Conservation (phyloP, 2,329 filamentous ascomycete genomes). For the Curvularia lunata region DNA sequence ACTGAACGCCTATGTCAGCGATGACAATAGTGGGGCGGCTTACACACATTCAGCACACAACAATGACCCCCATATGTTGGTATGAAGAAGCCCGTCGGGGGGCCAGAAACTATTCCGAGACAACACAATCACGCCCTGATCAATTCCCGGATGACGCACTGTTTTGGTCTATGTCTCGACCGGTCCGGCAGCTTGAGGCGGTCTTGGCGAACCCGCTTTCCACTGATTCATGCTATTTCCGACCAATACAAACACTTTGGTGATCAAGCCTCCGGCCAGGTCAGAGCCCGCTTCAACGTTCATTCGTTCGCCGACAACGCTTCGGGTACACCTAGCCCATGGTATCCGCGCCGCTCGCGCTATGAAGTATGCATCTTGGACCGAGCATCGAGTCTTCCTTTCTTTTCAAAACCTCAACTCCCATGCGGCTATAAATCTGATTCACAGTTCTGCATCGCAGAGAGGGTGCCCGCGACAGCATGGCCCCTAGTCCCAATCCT, state of each 20-base stretch:
- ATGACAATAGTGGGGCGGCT: not conserved
- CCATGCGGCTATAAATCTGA: conserved; percentile 9
- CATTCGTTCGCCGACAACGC: conserved; percentile 17
- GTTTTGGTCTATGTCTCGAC: not conserved
- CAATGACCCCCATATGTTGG: not conserved
- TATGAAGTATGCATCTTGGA: conserved; percentile 16
- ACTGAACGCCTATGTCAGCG: not conserved
- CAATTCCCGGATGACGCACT: conserved; percentile 10
- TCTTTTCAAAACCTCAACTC: conserved; percentile 2
- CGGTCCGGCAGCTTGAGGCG: conserved; percentile 1
- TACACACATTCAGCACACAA: not conserved
- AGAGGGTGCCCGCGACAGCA: conserved; percentile 24
- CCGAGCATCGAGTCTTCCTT: conserved; percentile 7
- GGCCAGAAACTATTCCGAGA: conserved; percentile 9
- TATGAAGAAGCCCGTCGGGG: conserved; percentile 4
- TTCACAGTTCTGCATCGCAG: not conserved
- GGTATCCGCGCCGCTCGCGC: conserved; percentile 16
- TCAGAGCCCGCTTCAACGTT: conserved; percentile 10
- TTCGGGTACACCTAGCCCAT: conserved; percentile 16
- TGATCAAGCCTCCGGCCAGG: conserved; percentile 10
- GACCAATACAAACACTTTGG: conserved; percentile 14
- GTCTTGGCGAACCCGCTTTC: conserved; percentile 3
- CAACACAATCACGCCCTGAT: not conserved
- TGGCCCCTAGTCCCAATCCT: conserved; percentile 34
- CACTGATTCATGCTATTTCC: conserved; percentile 22